Evolutionary conservation across 768 basidiomycete species (phyloP).

Genomic region (Chalciporus pseudorubinellus): DNA sequence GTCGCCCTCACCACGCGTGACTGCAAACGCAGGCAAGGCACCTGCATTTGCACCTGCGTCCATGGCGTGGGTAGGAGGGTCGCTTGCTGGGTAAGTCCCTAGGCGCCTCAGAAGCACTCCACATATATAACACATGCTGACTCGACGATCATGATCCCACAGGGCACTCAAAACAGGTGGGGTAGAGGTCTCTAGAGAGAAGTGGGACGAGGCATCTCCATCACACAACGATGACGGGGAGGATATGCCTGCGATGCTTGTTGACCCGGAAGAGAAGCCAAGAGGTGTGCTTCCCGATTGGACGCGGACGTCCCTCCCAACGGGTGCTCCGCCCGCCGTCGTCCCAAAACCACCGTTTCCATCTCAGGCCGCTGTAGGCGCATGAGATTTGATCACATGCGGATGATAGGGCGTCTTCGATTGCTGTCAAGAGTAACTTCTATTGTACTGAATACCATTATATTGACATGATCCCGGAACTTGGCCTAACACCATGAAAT

Average conservation of each 20-base stretch:
- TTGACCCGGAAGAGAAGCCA: conserved; percentile 27
- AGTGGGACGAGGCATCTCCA: conserved; percentile 73
- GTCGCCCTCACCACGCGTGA: conserved; percentile 48
- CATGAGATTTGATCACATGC: conserved; percentile 20
- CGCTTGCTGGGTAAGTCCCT: conserved; percentile 75
- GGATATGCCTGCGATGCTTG: conserved; percentile 16
- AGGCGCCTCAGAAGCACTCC: background rate
- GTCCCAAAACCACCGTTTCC: conserved; percentile 12
- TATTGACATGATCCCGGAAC: conserved; percentile 6
- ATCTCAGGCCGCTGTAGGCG: conserved; percentile 33
- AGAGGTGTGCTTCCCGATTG: conserved; percentile 72
- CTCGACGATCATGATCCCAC: background rate
- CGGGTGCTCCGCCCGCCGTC: conserved; percentile 62
- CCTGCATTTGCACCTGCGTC: conserved; percentile 83
- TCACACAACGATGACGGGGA: conserved; percentile 44
- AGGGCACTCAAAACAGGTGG: conserved; percentile 88
- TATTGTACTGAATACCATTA: conserved; percentile 6
- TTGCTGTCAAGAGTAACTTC: conserved; percentile 4
- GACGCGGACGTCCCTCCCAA: conserved; percentile 63
- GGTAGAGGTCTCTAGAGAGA: conserved; percentile 75
- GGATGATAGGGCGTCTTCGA: background rate
- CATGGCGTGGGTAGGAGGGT: conserved; percentile 92
- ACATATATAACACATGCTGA: background rate
- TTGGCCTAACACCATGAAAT: conserved; percentile 7
- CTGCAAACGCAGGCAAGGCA: conserved; percentile 72